Evolutionary conservation across 2,329 filamentous ascomycete genomes (phyloP).

Genomic region (Ploettnerulaceae sp.): DNA sequence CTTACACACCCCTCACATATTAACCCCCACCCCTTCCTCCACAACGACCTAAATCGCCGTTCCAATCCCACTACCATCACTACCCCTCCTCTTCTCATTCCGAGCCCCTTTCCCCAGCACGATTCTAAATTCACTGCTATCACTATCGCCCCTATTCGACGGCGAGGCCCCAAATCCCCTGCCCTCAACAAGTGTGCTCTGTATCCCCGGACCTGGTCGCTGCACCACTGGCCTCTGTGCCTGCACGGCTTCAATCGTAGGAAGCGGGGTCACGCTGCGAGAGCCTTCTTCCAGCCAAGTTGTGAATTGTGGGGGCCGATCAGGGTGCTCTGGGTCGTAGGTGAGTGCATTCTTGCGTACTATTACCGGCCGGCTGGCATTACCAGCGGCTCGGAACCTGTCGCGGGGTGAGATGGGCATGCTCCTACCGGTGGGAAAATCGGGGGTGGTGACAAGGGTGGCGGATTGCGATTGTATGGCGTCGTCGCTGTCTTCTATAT

Average conservation of each 20-base stretch:
- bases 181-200: neutral
- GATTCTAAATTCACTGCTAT: neutral
- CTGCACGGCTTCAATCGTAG: neutral
- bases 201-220: neutral
- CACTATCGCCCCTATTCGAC: neutral
- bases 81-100: neutral
- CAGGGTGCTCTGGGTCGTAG: slow-evolving; percentile 20
- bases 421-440: neutral
- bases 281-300: slow-evolving; percentile 15
- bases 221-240: neutral
- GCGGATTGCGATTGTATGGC: neutral
- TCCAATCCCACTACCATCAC: slow-evolving; percentile 6
- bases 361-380: neutral
- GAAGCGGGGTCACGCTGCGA: slow-evolving; percentile 10
- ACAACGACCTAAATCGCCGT: slow-evolving; percentile 2
- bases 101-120: neutral
- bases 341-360: slow-evolving; percentile 17
- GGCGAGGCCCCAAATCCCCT: neutral
- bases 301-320: slow-evolving; percentile 16
- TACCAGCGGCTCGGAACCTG: neutral
- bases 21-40: too few species aligned
- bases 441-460: neutral
- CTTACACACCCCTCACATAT: too few species aligned
- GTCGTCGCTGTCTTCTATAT: neutral
- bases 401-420: neutral